A percentile compares a stretch with the other conserved stretches of the same genome.
phyloP scores from a whole-genome alignment of 805 yeast genomes.

The Saturnispora diversa region DNA sequence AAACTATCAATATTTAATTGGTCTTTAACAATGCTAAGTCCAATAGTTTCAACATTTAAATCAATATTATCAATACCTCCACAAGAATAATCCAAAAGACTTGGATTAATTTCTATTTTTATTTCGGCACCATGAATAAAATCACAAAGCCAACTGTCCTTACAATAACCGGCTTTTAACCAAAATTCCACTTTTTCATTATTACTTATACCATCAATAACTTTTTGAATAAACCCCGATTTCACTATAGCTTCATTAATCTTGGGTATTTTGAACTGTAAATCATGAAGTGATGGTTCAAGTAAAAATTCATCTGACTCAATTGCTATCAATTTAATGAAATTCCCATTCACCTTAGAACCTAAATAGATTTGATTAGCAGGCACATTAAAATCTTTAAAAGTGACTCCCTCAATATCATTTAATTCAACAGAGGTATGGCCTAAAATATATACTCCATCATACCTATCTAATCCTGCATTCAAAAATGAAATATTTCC shows the following conservation, averaged over 20 bases:
- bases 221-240: constrained; percentile 1
- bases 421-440: not conserved
- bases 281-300: not conserved
- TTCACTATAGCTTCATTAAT: constrained; percentile 4
- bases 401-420: not conserved
- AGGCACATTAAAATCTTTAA: constrained; percentile 7
- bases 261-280: constrained; percentile 5
- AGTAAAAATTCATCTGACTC: not conserved
- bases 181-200: constrained; percentile 1
- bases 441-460: constrained; percentile 5
- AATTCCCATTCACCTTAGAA: not conserved
- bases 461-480: constrained; percentile 1
- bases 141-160: constrained; percentile 7
- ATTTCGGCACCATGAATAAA: constrained; percentile 3
- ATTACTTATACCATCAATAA: not conserved
- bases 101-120: not conserved
- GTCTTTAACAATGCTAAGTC: not conserved
- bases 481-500: not conserved
- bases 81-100: no score
- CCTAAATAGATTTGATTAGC: constrained; percentile 7
- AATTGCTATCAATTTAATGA: constrained; percentile 6
- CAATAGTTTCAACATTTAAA: not conserved
- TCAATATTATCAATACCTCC: not conserved
- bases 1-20: not conserved
- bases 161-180: constrained; percentile 8